These are phyloP conservation scores for Diplogelasinospora grovesii DNA, from an alignment of 495 filamentous ascomycete species.

Conservation along the genomic window DNA sequence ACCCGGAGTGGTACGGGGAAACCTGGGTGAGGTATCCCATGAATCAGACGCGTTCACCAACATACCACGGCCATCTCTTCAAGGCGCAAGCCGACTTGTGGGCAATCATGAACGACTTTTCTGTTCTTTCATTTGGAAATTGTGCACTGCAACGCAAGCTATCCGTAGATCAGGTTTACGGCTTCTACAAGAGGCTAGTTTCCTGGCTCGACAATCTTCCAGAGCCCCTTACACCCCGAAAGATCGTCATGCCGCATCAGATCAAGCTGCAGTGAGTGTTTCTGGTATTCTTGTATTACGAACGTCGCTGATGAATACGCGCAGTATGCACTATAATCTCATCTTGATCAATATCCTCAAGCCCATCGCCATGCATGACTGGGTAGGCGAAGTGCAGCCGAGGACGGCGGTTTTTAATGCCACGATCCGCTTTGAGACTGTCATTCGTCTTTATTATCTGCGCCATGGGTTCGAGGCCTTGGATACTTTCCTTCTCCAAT, in stretches of 20 bases:
- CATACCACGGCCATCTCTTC: slow-evolving; percentile 19
- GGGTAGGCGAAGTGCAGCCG: slow-evolving; percentile 6
- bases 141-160: slow-evolving; percentile 6
- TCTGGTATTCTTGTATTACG: too few relatives aligned
- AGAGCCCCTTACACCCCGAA: slow-evolving; percentile 25
- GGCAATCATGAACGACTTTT: slow-evolving; percentile 26
- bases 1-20: slow-evolving; percentile 33
- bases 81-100: slow-evolving; percentile 32
- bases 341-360: slow-evolving; percentile 19
- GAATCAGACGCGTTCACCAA: slow-evolving; percentile 16
- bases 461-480: slow-evolving; percentile 32
- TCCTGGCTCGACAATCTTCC: slow-evolving; percentile 27
- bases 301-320: too few relatives aligned
- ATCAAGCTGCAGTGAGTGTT: slow-evolving; percentile 32
- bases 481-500: slow-evolving; percentile 29
- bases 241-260: slow-evolving; percentile 31
- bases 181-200: slow-evolving; percentile 21
- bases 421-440: slow-evolving; percentile 25
- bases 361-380: slow-evolving; percentile 16
- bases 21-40: slow-evolving; percentile 30
- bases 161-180: slow-evolving; percentile 15
- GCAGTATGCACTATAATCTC: slow-evolving; percentile 22
- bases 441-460: slow-evolving; percentile 35
- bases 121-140: slow-evolving; percentile 10
- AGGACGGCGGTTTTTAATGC: slow-evolving; percentile 21